A percentile compares a stretch with the other conserved stretches of the same genome.
Evolutionary conservation across 495 filamentous ascomycete species (phyloP).

Genomic region (Tuber calosporum): DNA sequence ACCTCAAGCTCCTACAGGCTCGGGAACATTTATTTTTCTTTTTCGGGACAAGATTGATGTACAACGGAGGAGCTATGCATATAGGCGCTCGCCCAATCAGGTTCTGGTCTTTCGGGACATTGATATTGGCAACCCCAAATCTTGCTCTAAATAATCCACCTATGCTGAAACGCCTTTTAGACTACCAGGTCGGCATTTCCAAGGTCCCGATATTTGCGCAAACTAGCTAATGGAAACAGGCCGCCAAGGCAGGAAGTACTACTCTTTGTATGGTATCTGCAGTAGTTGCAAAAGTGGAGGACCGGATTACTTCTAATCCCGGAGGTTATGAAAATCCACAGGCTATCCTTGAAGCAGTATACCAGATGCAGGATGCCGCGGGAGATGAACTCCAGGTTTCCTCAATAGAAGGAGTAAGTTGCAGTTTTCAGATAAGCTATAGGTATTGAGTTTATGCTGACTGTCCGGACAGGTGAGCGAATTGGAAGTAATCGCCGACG

Average conservation of each 20-base stretch:
- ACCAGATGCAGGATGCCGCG: slow-evolving; percentile 16
- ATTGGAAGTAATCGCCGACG: slow-evolving; percentile 32
- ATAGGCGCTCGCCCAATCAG: slow-evolving; percentile 20
- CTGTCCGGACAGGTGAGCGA: slow-evolving; percentile 24
- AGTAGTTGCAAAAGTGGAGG: slow-evolving; percentile 21
- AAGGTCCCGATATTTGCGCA: not conserved
- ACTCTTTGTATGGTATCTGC: slow-evolving; percentile 29
- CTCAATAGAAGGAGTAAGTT: not conserved
- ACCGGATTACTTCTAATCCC: slow-evolving; percentile 8
- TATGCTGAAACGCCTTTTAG: slow-evolving; percentile 22
- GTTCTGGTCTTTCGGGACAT: slow-evolving; percentile 38
- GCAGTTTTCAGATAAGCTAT: slow-evolving; percentile 1
- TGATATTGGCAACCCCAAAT: slow-evolving; percentile 37
- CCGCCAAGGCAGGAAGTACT: slow-evolving; percentile 34
- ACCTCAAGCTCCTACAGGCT: slow-evolving; percentile 27
- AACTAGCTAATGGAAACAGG: not conserved
- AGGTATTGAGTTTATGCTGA: slow-evolving; percentile 10
- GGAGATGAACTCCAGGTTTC: slow-evolving; percentile 1
- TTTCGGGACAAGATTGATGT: slow-evolving; percentile 31
- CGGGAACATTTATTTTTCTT: slow-evolving; percentile 33
- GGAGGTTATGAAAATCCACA: not conserved
- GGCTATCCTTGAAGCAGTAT: not conserved
- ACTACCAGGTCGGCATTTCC: slow-evolving; percentile 27
- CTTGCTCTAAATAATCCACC: slow-evolving; percentile 23
- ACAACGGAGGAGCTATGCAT: not conserved